phyloP scores from a whole-genome alignment of 2,329 filamentous ascomycete species.

The Keithomyces neogunnii region DNA sequence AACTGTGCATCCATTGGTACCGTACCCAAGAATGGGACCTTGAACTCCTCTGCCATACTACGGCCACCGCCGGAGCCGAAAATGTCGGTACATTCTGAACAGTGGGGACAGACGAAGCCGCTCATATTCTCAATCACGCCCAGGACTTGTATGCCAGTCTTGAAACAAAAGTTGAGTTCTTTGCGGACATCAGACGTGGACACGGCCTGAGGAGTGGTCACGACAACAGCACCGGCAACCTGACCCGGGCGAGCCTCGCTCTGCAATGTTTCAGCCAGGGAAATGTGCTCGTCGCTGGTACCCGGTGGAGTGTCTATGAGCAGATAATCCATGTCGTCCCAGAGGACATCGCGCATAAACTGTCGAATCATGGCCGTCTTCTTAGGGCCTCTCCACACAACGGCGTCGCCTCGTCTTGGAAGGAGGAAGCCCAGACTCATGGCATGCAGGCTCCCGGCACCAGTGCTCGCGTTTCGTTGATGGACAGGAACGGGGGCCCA shows the following conservation, averaged over 20 bases:
- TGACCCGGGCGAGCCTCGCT: conserved; percentile 54
- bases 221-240: conserved; percentile 80
- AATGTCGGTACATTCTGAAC: conserved; percentile 81
- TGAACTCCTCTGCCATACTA: conserved; percentile 81
- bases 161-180: conserved; percentile 86
- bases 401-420: conserved; percentile 73
- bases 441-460: conserved; percentile 60
- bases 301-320: conserved; percentile 94
- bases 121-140: conserved; percentile 98
- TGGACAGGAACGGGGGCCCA: conserved; percentile 90
- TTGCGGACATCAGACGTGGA: conserved; percentile 90
- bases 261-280: conserved; percentile 77
- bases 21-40: conserved; percentile 73
- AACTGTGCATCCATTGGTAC: conserved; percentile 93
- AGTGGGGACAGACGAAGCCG: conserved; percentile 75
- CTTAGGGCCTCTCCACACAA: conserved; percentile 96
- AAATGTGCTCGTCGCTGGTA: conserved; percentile 95
- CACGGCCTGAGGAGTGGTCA: conserved; percentile 93
- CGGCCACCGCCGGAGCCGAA: conserved; percentile 87
- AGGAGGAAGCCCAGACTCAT: conserved; percentile 94
- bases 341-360: conserved; percentile 85
- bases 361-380: conserved; percentile 99
- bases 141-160: conserved; percentile 70
- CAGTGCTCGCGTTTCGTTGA: conserved; percentile 39
- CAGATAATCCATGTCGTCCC: conserved; percentile 82